phyloP scores from a whole-genome alignment of 2,329 filamentous ascomycete species.

The Basipetospora chlamydospora region DNA sequence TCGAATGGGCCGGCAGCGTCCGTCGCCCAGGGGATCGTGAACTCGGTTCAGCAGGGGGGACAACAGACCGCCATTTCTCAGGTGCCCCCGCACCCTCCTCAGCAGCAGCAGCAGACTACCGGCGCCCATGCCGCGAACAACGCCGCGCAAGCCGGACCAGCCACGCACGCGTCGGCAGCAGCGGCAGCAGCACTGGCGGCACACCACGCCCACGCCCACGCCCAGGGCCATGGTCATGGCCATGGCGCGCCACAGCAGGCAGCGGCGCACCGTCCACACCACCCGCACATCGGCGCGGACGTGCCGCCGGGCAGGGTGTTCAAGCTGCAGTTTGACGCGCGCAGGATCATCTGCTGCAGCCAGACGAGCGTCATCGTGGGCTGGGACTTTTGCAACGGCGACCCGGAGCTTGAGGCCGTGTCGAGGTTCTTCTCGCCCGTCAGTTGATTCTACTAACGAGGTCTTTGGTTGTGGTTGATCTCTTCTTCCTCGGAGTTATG shows the following conservation, averaged over 20 bases:
- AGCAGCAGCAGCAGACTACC: not conserved
- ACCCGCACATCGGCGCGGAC: slow-evolving; percentile 35
- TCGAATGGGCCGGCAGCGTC: too few species aligned
- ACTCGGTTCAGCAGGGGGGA: too few species aligned
- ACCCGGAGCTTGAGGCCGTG: slow-evolving; percentile 64
- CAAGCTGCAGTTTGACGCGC: slow-evolving; percentile 90
- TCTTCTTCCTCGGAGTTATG: too few species aligned
- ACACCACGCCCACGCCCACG: slow-evolving; percentile 6
- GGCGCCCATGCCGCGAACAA: slow-evolving; percentile 5
- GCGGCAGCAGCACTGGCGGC: not conserved
- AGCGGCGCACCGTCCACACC: slow-evolving; percentile 13
- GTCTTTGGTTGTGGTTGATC: too few species aligned
- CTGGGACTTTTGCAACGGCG: slow-evolving; percentile 92
- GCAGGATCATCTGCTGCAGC: slow-evolving; percentile 86
- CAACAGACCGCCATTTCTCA: too few species aligned
- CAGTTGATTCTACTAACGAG: slow-evolving; percentile 14
- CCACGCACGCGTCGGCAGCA: slow-evolving; percentile 6
- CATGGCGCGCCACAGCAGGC: slow-evolving; percentile 6
- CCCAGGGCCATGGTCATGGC: too few species aligned
- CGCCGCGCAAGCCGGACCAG: not conserved
- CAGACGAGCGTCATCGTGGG: slow-evolving; percentile 86
- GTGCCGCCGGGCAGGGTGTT: slow-evolving; percentile 56
- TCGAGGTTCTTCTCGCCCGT: slow-evolving; percentile 61
- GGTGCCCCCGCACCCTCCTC: not conserved
- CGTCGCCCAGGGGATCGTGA: too few species aligned